Evolutionary conservation across 306 rosid genomes (phyloP).

Genomic region (Canavalia gladiata): DNA sequence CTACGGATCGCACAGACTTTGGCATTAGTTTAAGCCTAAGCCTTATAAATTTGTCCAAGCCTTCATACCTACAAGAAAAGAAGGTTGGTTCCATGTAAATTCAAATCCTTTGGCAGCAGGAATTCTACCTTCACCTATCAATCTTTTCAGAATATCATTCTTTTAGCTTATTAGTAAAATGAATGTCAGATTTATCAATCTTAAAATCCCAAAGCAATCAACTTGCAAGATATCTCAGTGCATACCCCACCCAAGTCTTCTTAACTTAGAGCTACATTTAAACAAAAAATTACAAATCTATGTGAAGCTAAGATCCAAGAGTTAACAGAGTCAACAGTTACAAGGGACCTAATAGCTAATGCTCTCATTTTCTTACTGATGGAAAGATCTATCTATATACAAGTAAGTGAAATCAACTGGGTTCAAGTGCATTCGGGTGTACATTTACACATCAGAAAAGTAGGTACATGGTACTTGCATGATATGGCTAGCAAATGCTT

Average conservation of each 20-base stretch:
- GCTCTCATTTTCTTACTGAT: slow-evolving; percentile 8
- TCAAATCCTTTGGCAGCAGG: slow-evolving; percentile 25
- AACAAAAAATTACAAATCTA: slow-evolving; percentile 6
- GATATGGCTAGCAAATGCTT: slow-evolving; percentile 1
- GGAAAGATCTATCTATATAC: slow-evolving; percentile 9
- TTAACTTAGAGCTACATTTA: slow-evolving; percentile 3
- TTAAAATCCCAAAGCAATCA: slow-evolving; percentile 38
- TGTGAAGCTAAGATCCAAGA: not conserved
- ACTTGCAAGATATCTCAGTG: slow-evolving; percentile 22
- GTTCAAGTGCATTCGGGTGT: slow-evolving; percentile 19
- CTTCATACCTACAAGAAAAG: slow-evolving; percentile 74
- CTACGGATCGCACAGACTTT: slow-evolving; percentile 62
- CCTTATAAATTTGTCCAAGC: slow-evolving; percentile 76
- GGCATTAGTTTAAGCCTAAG: slow-evolving; percentile 66
- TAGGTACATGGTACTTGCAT: slow-evolving; percentile 1
- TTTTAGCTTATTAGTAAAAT: slow-evolving; percentile 10
- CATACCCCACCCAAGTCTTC: not conserved
- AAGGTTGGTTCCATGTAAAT: slow-evolving; percentile 22
- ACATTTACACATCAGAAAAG: slow-evolving; percentile 14
- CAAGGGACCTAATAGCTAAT: slow-evolving; percentile 23
- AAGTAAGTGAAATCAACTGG: not conserved
- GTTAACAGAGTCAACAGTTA: not conserved
- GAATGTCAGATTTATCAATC: not conserved
- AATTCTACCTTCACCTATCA: not conserved
- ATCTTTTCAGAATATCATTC: not conserved